These are phyloP conservation scores for Citrus unshiu DNA, from an alignment of 345 rosid species.

Conservation along the genomic window DNA sequence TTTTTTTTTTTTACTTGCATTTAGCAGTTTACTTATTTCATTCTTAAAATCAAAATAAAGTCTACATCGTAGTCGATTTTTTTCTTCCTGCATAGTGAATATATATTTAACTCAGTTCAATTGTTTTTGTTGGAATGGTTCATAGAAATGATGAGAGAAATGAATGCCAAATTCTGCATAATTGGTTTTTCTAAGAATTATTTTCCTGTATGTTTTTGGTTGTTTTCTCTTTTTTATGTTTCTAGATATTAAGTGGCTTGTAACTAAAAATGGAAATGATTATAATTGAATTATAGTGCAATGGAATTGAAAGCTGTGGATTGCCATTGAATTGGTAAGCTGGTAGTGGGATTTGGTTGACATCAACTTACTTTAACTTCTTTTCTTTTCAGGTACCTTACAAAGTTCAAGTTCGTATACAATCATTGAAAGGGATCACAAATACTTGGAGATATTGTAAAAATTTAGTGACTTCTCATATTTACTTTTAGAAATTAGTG, in stretches of 20 bases:
- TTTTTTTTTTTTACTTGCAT: too few species aligned
- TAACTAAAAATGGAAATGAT: neutral
- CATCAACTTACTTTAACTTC: neutral
- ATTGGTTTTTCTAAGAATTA: neutral
- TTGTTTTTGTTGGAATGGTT: neutral
- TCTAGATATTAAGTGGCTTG: neutral
- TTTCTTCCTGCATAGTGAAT: too few species aligned
- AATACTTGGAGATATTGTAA: too few species aligned
- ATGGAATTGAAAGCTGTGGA: neutral
- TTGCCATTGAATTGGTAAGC: neutral
- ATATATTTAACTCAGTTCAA: neutral
- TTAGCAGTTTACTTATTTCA: too few species aligned
- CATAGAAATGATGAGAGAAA: neutral
- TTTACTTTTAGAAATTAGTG: too few species aligned
- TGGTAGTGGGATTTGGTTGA: neutral
- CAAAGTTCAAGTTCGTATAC: too few species aligned
- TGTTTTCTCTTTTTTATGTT: too few species aligned
- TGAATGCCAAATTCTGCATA: neutral
- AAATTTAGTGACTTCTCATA: too few species aligned
- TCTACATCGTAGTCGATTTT: too few species aligned
- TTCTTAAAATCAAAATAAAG: too few species aligned
- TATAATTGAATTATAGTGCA: neutral
- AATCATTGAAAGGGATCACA: too few species aligned
- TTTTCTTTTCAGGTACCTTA: neutral
- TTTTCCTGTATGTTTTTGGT: neutral